Evolutionary conservation across 164 flowering plant genomes (phyloP).

Genomic region (Magnolia sinica): DNA sequence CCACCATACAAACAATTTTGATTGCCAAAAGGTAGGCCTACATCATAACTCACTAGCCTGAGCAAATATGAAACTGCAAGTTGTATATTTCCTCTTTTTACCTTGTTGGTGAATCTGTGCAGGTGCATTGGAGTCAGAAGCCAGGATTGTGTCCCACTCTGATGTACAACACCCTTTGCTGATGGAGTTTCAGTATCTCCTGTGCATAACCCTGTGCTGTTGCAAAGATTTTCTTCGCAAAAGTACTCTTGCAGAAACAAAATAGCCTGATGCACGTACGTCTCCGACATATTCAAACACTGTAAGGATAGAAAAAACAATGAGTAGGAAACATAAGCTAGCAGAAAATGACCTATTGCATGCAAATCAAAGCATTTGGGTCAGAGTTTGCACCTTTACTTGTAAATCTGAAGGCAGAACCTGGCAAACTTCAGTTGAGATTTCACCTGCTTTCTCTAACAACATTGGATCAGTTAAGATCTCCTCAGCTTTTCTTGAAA

Average conservation of each 20-base stretch:
- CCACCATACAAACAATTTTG: no score
- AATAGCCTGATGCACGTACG: conserved; percentile 14
- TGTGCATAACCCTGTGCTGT: conserved; percentile 20
- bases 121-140: background rate
- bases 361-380: background rate
- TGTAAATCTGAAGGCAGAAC: conserved; percentile 15
- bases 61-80: no score
- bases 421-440: conserved; percentile 16
- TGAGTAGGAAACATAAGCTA: background rate
- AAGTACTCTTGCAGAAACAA: conserved; percentile 19
- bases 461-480: conserved; percentile 14
- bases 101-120: background rate
- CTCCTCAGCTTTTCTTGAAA: conserved; percentile 13
- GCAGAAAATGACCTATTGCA: background rate
- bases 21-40: no score
- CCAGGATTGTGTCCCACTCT: background rate
- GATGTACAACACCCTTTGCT: background rate
- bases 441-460: conserved; percentile 11
- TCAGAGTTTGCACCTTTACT: conserved; percentile 12
- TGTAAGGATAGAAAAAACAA: conserved; percentile 8
- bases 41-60: no score
- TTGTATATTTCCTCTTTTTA: background rate
- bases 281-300: conserved; percentile 16
- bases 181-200: background rate
- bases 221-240: conserved; percentile 18